Evolutionary conservation across 2,329 filamentous ascomycete species (phyloP).

Genomic region (Xylariomycetidae sp.): DNA sequence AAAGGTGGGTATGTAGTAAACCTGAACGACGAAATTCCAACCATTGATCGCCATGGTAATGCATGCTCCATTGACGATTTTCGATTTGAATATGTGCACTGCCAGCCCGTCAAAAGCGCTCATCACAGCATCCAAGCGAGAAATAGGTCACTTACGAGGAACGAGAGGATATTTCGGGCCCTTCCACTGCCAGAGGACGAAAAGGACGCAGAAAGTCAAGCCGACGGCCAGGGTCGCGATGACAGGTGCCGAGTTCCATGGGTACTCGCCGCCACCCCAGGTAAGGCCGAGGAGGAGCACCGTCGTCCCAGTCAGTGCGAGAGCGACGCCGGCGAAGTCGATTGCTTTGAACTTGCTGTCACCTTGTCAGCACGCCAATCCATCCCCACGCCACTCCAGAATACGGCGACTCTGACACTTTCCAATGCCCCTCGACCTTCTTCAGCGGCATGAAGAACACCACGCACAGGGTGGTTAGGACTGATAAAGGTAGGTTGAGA

Average conservation of each 20-base stretch:
- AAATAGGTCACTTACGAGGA: conserved; percentile 30
- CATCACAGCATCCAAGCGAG: no score
- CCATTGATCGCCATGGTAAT: conserved; percentile 53
- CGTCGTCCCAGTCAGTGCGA: conserved; percentile 39
- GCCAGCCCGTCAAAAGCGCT: no score
- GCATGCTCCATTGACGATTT: conserved; percentile 48
- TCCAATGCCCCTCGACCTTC: conserved; percentile 47
- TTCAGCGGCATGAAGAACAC: conserved; percentile 52
- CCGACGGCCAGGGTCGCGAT: conserved; percentile 50
- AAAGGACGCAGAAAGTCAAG: conserved; percentile 35
- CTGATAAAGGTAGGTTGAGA: conserved; percentile 47
- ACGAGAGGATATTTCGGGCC: conserved; percentile 42
- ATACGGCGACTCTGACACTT: conserved; percentile 21
- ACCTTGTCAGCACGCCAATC: no score
- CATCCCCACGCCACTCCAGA: background rate
- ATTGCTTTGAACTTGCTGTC: conserved; percentile 41
- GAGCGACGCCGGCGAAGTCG: conserved; percentile 41
- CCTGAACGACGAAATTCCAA: conserved; percentile 53
- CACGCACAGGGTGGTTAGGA: conserved; percentile 38
- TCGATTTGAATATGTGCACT: conserved; percentile 48
- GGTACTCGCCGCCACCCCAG: conserved; percentile 54
- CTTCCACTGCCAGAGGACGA: conserved; percentile 48
- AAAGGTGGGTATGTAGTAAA: conserved; percentile 42
- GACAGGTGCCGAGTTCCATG: conserved; percentile 50
- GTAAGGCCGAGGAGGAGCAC: conserved; percentile 45